Evolutionary conservation across 305 asterid species (phyloP).

Genomic region (Ilex paraguariensis): DNA sequence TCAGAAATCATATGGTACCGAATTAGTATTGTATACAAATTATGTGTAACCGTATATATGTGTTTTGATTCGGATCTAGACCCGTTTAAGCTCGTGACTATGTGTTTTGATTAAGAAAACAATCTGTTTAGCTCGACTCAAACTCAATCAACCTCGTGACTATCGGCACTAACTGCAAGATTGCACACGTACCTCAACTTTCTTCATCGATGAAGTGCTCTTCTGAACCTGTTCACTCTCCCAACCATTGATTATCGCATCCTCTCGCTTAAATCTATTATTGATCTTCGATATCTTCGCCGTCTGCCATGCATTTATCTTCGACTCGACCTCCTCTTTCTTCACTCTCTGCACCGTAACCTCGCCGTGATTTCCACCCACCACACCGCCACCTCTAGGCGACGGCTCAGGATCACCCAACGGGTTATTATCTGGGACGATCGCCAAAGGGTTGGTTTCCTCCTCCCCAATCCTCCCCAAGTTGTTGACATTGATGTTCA

Average conservation of each 20-base stretch:
- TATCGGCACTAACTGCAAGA: neutral
- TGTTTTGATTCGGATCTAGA: neutral
- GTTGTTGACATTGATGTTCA: neutral
- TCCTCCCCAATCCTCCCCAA: slow-evolving; percentile 12
- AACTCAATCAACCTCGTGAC: no score
- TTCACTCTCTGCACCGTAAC: slow-evolving; percentile 61
- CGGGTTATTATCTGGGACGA: slow-evolving; percentile 6
- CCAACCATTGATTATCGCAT: slow-evolving; percentile 73
- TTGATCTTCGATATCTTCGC: slow-evolving; percentile 81
- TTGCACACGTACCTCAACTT: slow-evolving; percentile 64
- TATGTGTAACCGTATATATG: no score
- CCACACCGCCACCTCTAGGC: slow-evolving; percentile 19
- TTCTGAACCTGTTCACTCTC: slow-evolving; percentile 88
- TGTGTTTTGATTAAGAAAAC: no score
- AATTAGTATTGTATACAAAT: no score
- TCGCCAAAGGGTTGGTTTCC: slow-evolving; percentile 14
- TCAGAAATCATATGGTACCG: no score
- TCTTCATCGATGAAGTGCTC: slow-evolving; percentile 88
- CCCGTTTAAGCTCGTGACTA: no score
- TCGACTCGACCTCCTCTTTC: slow-evolving; percentile 82
- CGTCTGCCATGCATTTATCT: slow-evolving; percentile 86
- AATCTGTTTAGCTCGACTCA: no score
- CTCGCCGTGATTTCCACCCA: slow-evolving; percentile 13
- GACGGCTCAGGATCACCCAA: slow-evolving; percentile 13
- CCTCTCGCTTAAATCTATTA: slow-evolving; percentile 87